These are phyloP conservation scores for Pseudogymnoascus pannorum DNA, from an alignment of 2,329 filamentous ascomycete genomes.

Conservation along the genomic window DNA sequence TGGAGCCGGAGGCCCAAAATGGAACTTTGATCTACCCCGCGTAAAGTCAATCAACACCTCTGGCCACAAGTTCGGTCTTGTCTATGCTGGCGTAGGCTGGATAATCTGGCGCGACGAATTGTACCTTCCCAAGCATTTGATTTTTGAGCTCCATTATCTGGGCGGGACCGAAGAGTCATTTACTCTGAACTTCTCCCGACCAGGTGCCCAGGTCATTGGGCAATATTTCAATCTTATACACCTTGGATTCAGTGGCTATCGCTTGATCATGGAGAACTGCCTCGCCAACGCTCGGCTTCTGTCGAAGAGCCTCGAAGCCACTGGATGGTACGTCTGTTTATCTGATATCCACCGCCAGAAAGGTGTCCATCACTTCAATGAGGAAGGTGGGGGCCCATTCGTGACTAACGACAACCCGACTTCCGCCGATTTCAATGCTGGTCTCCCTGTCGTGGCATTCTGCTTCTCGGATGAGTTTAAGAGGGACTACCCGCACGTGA, in stretches of 20 bases:
- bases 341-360: constrained; percentile 58
- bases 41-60: constrained; percentile 61
- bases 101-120: constrained; percentile 60
- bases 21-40: constrained; percentile 55
- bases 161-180: constrained; percentile 65
- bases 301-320: constrained; percentile 55
- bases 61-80: constrained; percentile 56
- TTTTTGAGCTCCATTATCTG: constrained; percentile 66
- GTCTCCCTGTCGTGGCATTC: constrained; percentile 63
- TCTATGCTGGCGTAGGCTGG: constrained; percentile 64
- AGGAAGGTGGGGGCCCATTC: constrained; percentile 23
- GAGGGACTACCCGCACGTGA: constrained; percentile 52
- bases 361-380: constrained; percentile 32
- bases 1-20: constrained; percentile 48
- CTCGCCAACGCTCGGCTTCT: constrained; percentile 57
- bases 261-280: constrained; percentile 58
- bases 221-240: constrained; percentile 71
- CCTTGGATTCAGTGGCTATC: constrained; percentile 59
- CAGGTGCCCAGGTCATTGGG: constrained; percentile 60
- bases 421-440: constrained; percentile 54
- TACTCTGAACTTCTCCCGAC: constrained; percentile 66
- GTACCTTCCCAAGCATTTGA: constrained; percentile 57
- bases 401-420: constrained; percentile 39
- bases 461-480: constrained; percentile 54
- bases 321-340: constrained; percentile 58